Conservation (phyloP, 1,284 basidiomycete genomes). For the Bondarzewia mesenterica region DNA sequence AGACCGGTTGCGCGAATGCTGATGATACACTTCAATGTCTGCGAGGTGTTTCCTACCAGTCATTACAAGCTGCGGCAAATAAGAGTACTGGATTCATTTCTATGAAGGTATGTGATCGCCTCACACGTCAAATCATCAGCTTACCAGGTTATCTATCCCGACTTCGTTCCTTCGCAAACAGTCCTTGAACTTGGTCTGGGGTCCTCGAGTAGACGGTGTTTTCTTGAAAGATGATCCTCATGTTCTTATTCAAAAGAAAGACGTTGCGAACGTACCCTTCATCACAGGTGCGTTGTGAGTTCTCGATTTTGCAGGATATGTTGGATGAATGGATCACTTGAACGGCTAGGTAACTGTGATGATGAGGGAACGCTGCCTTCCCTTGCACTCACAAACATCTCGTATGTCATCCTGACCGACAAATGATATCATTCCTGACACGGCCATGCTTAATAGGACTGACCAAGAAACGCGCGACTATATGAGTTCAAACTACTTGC, state of each 20-base stretch:
- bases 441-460: conserved; percentile 21
- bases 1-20: conserved; percentile 22
- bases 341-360: not conserved
- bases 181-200: conserved; percentile 14
- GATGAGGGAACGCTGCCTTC: not conserved
- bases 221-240: conserved; percentile 19
- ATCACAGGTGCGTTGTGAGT: conserved; percentile 19
- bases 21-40: conserved; percentile 31
- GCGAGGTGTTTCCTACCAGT: conserved; percentile 23
- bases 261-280: conserved; percentile 19
- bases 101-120: no score
- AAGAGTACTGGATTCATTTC: no score
- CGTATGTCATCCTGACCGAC: not conserved
- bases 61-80: conserved; percentile 22
- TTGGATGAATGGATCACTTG: not conserved
- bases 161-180: no score
- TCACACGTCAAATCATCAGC: no score
- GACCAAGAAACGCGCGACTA: conserved; percentile 28
- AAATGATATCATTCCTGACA: not conserved
- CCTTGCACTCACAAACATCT: conserved; percentile 3
- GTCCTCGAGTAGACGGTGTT: conserved; percentile 21
- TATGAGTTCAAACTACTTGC: conserved; percentile 25
- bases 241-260: conserved; percentile 13
- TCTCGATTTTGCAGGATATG: not conserved
- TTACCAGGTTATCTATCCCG: no score